Conservation (phyloP, 768 basidiomycete genomes). For the Boletus rubropictus region DNA sequence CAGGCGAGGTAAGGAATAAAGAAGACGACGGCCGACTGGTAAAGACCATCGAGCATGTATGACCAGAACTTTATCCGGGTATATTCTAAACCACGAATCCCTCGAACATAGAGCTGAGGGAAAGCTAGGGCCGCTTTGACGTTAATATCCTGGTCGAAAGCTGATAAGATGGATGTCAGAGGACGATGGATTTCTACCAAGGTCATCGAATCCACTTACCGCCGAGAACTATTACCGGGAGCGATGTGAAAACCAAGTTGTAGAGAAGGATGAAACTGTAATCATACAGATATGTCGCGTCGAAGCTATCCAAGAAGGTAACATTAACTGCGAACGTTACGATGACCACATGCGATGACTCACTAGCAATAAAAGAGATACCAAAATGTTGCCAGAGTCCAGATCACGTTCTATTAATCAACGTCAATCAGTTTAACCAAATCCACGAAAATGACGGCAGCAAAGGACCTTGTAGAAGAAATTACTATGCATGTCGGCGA, state of each 20-base stretch:
- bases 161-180: conserved; percentile 26
- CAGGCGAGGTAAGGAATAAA: conserved; percentile 80
- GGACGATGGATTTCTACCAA: background rate
- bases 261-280: conserved; percentile 91
- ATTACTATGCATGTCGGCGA: conserved; percentile 95
- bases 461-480: conserved; percentile 87
- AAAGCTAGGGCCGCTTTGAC: conserved; percentile 85
- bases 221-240: conserved; percentile 88
- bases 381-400: conserved; percentile 94
- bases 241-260: conserved; percentile 89
- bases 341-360: conserved; percentile 19
- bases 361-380: conserved; percentile 84
- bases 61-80: conserved; percentile 89
- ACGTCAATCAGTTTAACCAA: background rate
- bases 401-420: conserved; percentile 68
- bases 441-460: background rate
- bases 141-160: conserved; percentile 95
- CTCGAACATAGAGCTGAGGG: conserved; percentile 93
- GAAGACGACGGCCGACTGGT: conserved; percentile 84
- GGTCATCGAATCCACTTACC: conserved; percentile 41
- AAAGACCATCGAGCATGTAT: conserved; percentile 92
- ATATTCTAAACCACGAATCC: conserved; percentile 90
- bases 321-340: conserved; percentile 4
- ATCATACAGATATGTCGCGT: conserved; percentile 91
- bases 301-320: conserved; percentile 53